A percentile compares a stretch with the other conserved stretches of the same genome.
Evolutionary conservation across 2,329 filamentous ascomycete genomes (phyloP).

Genomic region (Ophiosphaerella narmari): DNA sequence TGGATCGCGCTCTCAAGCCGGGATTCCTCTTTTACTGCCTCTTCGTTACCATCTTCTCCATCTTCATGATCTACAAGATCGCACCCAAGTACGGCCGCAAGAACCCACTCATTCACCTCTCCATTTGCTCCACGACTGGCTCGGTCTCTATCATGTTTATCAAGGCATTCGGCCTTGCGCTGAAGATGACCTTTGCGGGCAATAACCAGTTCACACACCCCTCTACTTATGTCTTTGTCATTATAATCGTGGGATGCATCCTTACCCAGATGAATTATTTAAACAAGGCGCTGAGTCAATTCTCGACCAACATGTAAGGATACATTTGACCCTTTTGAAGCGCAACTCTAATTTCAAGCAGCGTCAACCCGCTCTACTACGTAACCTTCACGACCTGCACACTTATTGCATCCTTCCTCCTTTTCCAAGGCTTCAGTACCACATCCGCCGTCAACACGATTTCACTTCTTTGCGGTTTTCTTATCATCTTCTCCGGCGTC

Average conservation of each 20-base stretch:
- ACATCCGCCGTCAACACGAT: conserved; percentile 89
- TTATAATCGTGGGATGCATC: conserved; percentile 90
- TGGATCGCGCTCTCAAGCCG: conserved; percentile 87
- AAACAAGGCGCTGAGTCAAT: conserved; percentile 96
- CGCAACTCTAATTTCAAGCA: conserved; percentile 44
- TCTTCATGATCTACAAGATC: conserved; percentile 95
- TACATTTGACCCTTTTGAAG: neutral
- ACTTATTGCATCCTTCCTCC: conserved; percentile 90
- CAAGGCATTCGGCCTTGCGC: conserved; percentile 96
- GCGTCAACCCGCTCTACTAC: conserved; percentile 95
- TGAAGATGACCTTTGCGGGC: conserved; percentile 91
- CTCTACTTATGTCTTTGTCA: conserved; percentile 96
- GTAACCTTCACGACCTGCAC: conserved; percentile 97
- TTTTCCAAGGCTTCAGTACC: conserved; percentile 96
- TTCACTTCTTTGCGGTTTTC: conserved; percentile 88
- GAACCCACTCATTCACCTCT: conserved; percentile 95
- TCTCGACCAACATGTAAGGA: conserved; percentile 92
- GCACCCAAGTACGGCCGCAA: conserved; percentile 89
- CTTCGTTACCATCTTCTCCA: conserved; percentile 79
- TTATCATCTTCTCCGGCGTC: conserved; percentile 92
- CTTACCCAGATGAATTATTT: conserved; percentile 99
- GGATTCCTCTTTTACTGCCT: conserved; percentile 88
- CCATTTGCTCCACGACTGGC: conserved; percentile 95
- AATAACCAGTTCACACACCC: conserved; percentile 95
- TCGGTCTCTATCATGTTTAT: conserved; percentile 99